Evolutionary conservation across 75 land plant species (phyloP), one percentile per base, ranked within the genome.

Genomic region (Selaginella moellendorffii): DNA sequence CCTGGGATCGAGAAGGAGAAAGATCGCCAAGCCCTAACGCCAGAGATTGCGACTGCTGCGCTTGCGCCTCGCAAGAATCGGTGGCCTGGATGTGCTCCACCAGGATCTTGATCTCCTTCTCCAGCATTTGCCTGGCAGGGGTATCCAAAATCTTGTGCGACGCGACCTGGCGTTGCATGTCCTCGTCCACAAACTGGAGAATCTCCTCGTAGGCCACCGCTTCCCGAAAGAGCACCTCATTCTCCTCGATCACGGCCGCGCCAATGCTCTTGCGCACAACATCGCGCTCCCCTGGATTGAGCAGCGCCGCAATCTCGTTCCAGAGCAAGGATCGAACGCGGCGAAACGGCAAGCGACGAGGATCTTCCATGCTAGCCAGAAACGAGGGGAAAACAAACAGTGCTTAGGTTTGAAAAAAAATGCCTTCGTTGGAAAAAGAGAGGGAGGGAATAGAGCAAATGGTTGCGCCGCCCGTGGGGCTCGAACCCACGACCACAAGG

Each of bases 401-500:
- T n/a, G n/a, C n/a, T n/a, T n/a, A n/a, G n/a, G n/a, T n/a, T n/a
- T n/a, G n/a, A n/a, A n/a, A n/a, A n/a, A n/a, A n/a, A n/a, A n/a
- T n/a, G n/a, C n/a, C n/a, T n/a, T n/a, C n/a, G n/a, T n/a, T n/a
- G n/a, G n/a, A n/a, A n/a, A n/a, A n/a, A n/a, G n/a, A n/a, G n/a
- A n/a, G n/a, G n/a, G n/a, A n/a, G n/a, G 14, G 14, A 36, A 36
- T 36, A 36, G 14, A 36, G 14, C 5, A 36, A 36, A 36, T 14
- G 5, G 10, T 14, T 5, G 5, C 59, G 59, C 59, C 59, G 59
- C 59, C 59, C 59, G 59, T 19, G 59, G 59, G 59, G 59, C 59
- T 56, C 59, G 59, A 56, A 56, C 59, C 59, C 59, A 19, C 59
- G 59, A 56, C 59, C 59, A 56, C 59, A 56, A 56, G 59, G 59